Evolutionary conservation across 495 filamentous ascomycete genomes (phyloP), one percentile per base, ranked within the genome.

Genomic region (Halenospora varia): DNA sequence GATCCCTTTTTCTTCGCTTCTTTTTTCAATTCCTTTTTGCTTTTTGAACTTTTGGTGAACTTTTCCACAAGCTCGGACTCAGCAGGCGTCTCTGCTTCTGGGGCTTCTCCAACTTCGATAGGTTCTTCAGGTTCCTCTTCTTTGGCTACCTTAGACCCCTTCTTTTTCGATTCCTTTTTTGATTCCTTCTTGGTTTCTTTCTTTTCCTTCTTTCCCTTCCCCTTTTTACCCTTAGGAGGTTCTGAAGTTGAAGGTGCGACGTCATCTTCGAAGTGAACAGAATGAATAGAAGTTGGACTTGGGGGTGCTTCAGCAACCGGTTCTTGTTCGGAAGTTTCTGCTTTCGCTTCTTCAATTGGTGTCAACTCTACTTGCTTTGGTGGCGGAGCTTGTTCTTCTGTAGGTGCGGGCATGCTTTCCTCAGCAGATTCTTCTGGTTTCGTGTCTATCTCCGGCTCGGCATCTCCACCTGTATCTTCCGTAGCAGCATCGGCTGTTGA

Each of bases 1-100:
- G 48, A 17, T 18, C n/a, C 47, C 48, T 63, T 56, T 6, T 61
- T 59, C 26, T 63, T 62, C 22, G 39, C 42, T 29, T 51, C 41
- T 22, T 65, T 62, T 42, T 56, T 58, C 26, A 68, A 60, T 10
- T 55, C 22, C 40, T 69, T 66, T 22, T 62, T 58, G 53, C 39
- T 49, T 26, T 17, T 51, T 48, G 29, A 52, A 10, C 44, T 45
- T 56, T 41, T 8, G 42, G 17, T n/a, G 4, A 46, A n/a, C 15
- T 17, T 9, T 20, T 46, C n/a, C 35, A n/a, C 9, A 9, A 17
- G 42, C 8, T 46, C 42, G 8, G 8, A 8, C 15, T 20, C 42
- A 20, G 42, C 19, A 9, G n/a, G 13, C n/a, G 13, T 8, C n/a
- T 46, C 19, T 8, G 8, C 42, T n/a, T 57, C 48, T 41, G 47